Conservation (phyloP, 257 asterid genomes). For the Plectranthus barbatus region DNA sequence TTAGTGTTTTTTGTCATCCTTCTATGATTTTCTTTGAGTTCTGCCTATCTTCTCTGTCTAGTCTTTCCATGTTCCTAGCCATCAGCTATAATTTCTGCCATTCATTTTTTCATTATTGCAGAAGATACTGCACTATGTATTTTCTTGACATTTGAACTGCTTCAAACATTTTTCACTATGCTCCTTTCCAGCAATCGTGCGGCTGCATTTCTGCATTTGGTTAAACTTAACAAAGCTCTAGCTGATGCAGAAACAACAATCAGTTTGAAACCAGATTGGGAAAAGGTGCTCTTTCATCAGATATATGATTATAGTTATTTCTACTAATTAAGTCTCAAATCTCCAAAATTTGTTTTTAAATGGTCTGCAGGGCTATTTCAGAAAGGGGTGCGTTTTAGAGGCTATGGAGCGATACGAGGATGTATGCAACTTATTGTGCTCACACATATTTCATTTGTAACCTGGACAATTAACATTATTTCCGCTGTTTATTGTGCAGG, state of each 20-base stretch:
- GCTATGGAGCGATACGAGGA: slow-evolving; percentile 91
- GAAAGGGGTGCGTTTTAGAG: slow-evolving; percentile 95
- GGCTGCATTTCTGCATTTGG: slow-evolving; percentile 92
- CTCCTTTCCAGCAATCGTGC: slow-evolving; percentile 73
- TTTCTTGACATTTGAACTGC: not conserved
- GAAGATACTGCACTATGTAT: not conserved
- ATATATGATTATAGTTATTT: not conserved
- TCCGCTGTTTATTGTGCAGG: slow-evolving; percentile 35
- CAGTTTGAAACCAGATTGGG: slow-evolving; percentile 93
- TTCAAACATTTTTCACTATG: not conserved
- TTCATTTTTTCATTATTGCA: not conserved
- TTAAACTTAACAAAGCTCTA: slow-evolving; percentile 86
- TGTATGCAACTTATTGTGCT: slow-evolving; percentile 39
- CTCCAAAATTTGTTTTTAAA: not conserved
- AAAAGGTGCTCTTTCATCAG: slow-evolving; percentile 44
- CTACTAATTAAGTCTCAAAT: not conserved
- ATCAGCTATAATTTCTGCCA: not conserved
- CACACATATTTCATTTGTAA: not conserved
- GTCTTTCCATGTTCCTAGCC: not conserved
- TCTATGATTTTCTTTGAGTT: not conserved
- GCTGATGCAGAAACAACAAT: slow-evolving; percentile 86
- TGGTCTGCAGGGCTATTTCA: slow-evolving; percentile 83
- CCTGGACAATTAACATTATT: not conserved
- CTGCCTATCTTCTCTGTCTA: not conserved
- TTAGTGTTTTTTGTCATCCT: not conserved